Conservation (phyloP, 2,329 filamentous ascomycete genomes). For the Penicillium sp. region DNA sequence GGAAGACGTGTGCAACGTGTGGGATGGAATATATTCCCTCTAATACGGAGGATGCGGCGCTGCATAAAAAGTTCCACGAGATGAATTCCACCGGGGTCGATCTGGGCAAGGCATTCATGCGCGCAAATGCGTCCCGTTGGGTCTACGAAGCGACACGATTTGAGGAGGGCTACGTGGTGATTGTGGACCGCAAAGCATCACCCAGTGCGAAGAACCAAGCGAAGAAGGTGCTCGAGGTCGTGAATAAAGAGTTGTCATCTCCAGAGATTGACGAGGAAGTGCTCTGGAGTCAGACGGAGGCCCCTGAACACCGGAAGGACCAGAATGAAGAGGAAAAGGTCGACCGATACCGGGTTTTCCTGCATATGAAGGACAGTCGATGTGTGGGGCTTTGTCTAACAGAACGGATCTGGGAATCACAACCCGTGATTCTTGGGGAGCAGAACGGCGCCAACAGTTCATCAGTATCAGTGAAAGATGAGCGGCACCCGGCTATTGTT, state of each 20-base stretch:
- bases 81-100: conserved; percentile 63
- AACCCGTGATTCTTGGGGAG: conserved; percentile 42
- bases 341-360: conserved; percentile 60
- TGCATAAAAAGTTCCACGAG: conserved; percentile 66
- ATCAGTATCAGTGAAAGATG: conserved; percentile 47
- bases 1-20: conserved; percentile 60
- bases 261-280: conserved; percentile 58
- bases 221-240: conserved; percentile 61
- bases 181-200: conserved; percentile 57
- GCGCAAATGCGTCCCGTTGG: conserved; percentile 52
- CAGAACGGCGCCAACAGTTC: conserved; percentile 31
- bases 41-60: conserved; percentile 58
- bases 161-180: conserved; percentile 55
- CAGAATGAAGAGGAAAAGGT: conserved; percentile 37
- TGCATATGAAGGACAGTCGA: conserved; percentile 62
- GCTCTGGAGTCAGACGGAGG: conserved; percentile 55
- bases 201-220: conserved; percentile 52
- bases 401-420: conserved; percentile 61
- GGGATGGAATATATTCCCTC: conserved; percentile 68
- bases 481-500: conserved; percentile 51
- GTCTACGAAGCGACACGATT: conserved; percentile 53
- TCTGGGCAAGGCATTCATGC: conserved; percentile 58
- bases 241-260: conserved; percentile 63
- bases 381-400: conserved; percentile 63
- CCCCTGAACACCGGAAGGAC: conserved; percentile 38